Evolutionary conservation across 208 protist species (phyloP), one percentile per base, ranked within the genome.

Genomic region (Leishmania amazonensis): DNA sequence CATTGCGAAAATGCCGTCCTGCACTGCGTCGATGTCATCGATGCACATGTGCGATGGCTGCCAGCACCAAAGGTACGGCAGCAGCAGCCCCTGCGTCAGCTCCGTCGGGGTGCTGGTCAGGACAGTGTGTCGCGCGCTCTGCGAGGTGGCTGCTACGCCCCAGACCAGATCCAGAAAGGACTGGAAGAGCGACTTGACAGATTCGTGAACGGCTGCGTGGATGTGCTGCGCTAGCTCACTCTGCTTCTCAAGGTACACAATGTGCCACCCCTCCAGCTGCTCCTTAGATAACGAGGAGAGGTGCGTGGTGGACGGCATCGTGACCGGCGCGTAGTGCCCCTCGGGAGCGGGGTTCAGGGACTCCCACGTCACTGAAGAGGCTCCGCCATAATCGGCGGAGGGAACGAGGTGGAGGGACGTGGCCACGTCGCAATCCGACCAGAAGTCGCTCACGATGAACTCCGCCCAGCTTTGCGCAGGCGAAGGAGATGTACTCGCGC

Each of bases 11-110:
- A 91, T 31, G 21, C 82, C 76, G 79, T 97, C 92, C 49, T 85
- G 81, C 62, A 97, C 42, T n/a, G 84, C 83, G 62, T 95, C 92
- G 65, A 92, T 81, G 80, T 97, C 92, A 79, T 97, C 94, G 64
- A 97, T 77, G 65, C 94, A 84, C 40, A 97, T 58, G 47, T 89
- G 79, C 51, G 83, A 67, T 1, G 94, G 94, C 62, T 87, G 82
- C 91, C 91, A 97, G n/a, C 76, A 80, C 84, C 86, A 93, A 54
- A 96, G 79, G 68, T 90, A 94, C 35, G 89, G 81, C 57, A 97
- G 71, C 49, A 84, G 81, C 81, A 81, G 76, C 4, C 80, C 75
- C 45, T 87, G 85, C 74, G 93, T 80, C 65, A 95, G 75, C 65
- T 90, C 87, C 15, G 57, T 57, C 42, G 83, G 81, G 21, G 87